Base-by-base conservation (phyloP, 1,284 basidiomycete genomes). In the Mycena citricolor region DNA sequence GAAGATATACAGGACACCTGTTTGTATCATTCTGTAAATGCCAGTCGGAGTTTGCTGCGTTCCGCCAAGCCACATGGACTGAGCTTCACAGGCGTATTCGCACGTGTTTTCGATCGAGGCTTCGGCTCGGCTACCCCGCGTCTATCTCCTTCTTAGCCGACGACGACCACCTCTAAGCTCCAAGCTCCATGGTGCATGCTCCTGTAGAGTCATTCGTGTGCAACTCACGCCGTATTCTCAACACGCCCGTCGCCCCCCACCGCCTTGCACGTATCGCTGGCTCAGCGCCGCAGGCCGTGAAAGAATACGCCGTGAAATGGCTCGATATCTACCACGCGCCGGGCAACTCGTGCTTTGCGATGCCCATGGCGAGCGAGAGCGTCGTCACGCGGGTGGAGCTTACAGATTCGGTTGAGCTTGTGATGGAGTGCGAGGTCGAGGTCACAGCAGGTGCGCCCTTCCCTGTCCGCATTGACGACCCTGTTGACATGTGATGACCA, bases 301-400 rank as follows among this genome's bases (percentile, higher is more conserved):
- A 73, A 46, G 63, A 65, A 44, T 42, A 62, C 5, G 59, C 67
- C 4, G 47, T 68, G 8, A 65, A 62, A 44, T 66, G 65, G 63
- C 55, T 71, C 8, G 39, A 59, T 19, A 47, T 64, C 13, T 69
- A 67, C 53, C 56, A 59, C 25, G 38, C 49, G 10, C 55, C 56
- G n/a, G 58, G 61, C 13, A 38, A 42, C 8, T 55, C 45, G 14
- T 61, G 66, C 32, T 73, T 69, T 42, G 62, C 56, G 7, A 57
- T 16, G 44, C 54, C 30, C 48, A 57, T 21, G 22, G 65, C 36
- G 38, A 51, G 35, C 17, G 32, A 53, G 22, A 53, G 55, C 8
- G 56, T 51, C 23, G 62, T 71, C 3, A 62, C 59, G 7, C 73
- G 74, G 14, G 64, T 75, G 0, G 70, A 68, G 4, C 46, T 77